Evolutionary conservation across 2,329 filamentous ascomycete species (phyloP), one percentile per base, ranked within the genome.

Genomic region (Penicillium sp.): DNA sequence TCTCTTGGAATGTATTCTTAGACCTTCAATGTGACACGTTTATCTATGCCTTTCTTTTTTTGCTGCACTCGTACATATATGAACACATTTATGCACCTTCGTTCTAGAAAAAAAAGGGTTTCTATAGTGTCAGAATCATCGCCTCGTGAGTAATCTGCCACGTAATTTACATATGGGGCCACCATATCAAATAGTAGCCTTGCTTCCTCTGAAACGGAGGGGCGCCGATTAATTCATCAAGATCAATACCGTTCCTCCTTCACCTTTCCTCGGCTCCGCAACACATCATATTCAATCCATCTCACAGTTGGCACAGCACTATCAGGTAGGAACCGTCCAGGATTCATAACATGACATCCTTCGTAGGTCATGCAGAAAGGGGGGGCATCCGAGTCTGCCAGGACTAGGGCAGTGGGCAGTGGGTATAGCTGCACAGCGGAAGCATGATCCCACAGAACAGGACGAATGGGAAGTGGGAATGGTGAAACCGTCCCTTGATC

Each of bases 291-390:
- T 77, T 98, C 95, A 1, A 93, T 82, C 93, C 95, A 98, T 60
- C 87, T 83, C 6, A 87, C 90, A 7, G 88, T 84, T 4, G 87
- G 86, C 61, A 86, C 84, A 52, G 87, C 82, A 0, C 87, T 88
- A 0, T 84, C 79, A 0, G 90, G 87, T 24, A 96, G 82, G 49
- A 99, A 75, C 49, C 84, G 82, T 6, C 92, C 91, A 0, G 95
- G 93, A 72, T 99, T 99, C 84, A 99, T 88, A 33, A 97, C 93
- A 77, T 95, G 90, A 70, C 95, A 98, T 0, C 93, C 93, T 74
- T 96, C 93, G 70, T 98, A 98, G 14, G 90, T 96, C 62, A 97
- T 80, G 53, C 89, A 89, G 69, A 96, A 99, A 0, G 91, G 83
- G 14, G 90, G 87, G 10, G 89, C 87, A 43, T 93, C 90, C 0